Conservation (phyloP, 495 filamentous ascomycete genomes). For the Recurvomyces mirabilis region DNA sequence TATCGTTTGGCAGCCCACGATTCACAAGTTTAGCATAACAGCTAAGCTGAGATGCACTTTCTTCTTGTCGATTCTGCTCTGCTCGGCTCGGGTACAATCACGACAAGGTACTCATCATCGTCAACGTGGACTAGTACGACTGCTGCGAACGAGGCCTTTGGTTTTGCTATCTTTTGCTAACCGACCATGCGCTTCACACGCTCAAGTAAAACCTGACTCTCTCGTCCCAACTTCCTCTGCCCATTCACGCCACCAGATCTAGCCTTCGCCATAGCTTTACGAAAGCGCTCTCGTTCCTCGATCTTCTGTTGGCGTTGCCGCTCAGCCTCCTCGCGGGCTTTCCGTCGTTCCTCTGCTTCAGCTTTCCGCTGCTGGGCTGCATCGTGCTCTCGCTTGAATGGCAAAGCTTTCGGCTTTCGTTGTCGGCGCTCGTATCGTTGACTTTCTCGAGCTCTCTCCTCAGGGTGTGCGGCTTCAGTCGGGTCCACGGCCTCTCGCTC, state of each 20-base stretch:
- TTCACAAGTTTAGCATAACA: too few relatives aligned
- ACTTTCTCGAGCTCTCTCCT: too few relatives aligned
- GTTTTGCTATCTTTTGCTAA: too few relatives aligned
- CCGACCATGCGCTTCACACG: constrained; percentile 69
- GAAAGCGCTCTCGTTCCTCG: constrained; percentile 32
- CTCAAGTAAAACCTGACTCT: constrained; percentile 73
- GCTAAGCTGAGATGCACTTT: too few relatives aligned
- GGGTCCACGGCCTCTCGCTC: constrained; percentile 4
- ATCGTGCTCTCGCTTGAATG: constrained; percentile 67
- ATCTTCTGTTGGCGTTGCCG: constrained; percentile 40
- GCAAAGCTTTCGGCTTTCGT: constrained; percentile 45
- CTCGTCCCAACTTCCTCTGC: constrained; percentile 70
- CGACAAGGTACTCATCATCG: too few relatives aligned
- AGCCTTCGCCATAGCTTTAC: constrained; percentile 50
- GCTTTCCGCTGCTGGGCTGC: constrained; percentile 54
- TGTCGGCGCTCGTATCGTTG: constrained; percentile 14
- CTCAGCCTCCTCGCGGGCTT: constrained; percentile 26
- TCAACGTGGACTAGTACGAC: too few relatives aligned
- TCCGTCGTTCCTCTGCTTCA: constrained; percentile 49
- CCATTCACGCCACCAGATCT: constrained; percentile 63
- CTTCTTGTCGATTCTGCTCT: too few relatives aligned
- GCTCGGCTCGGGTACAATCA: too few relatives aligned
- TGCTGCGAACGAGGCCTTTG: too few relatives aligned
- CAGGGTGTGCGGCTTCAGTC: constrained; percentile 25
- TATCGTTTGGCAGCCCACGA: too few relatives aligned